Conservation (phyloP, 2,329 filamentous ascomycete genomes). For the Fusarium citri region DNA sequence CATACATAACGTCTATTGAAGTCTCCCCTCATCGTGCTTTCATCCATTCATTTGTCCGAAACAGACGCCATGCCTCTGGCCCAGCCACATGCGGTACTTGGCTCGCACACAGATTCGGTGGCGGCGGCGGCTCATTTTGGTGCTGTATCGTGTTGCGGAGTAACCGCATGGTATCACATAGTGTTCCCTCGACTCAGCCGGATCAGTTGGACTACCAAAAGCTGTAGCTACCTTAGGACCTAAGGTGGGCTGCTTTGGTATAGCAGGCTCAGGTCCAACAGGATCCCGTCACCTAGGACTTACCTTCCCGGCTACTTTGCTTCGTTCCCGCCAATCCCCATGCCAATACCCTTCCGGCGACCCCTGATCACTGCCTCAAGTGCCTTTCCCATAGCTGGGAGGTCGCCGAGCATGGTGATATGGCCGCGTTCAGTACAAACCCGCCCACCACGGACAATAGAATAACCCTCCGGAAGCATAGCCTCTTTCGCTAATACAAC, state of each 20-base stretch:
- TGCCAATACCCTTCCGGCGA: slow-evolving; percentile 77
- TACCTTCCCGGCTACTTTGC: slow-evolving; percentile 2
- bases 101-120: neutral
- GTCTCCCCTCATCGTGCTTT: slow-evolving; percentile 11
- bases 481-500: slow-evolving; percentile 88
- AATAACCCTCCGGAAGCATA: slow-evolving; percentile 85
- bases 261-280: too few species aligned
- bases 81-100: slow-evolving; percentile 1
- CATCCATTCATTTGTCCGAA: slow-evolving; percentile 7
- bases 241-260: too few species aligned
- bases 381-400: slow-evolving; percentile 82
- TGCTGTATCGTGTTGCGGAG: slow-evolving; percentile 19
- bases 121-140: slow-evolving; percentile 8
- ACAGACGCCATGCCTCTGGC: neutral
- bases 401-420: slow-evolving; percentile 85
- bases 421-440: slow-evolving; percentile 87
- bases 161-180: slow-evolving; percentile 10
- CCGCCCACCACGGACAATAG: slow-evolving; percentile 76
- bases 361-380: slow-evolving; percentile 76
- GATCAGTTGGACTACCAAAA: neutral
- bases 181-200: slow-evolving; percentile 29
- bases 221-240: too few species aligned
- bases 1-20: slow-evolving; percentile 17
- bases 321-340: slow-evolving; percentile 54
- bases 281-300: slow-evolving; percentile 5